Base-by-base conservation (phyloP, 2,329 filamentous ascomycete genomes). In the Elsinoe ampelina region DNA sequence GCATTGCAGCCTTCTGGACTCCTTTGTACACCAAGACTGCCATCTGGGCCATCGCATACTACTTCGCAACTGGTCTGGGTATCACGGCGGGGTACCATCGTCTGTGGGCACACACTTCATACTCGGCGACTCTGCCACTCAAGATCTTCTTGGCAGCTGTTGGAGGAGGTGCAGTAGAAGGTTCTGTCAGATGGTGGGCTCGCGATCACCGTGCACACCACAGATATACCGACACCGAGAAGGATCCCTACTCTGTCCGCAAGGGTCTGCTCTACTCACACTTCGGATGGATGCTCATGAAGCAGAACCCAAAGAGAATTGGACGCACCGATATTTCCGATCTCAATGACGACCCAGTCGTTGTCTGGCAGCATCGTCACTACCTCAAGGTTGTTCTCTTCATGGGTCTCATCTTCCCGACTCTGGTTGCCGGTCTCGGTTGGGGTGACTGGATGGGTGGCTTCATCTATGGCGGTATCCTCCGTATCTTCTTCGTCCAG, bases 221-320 rank as follows among this genome's bases (percentile, higher is more conserved):
- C 79, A 82, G 89, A 66, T 95, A 93, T 72, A 95, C 89, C 76
- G 89, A 95, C 70, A 95, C 89, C 67, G 87, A 91, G 36, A 93
- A 93, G 78, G 89, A 95, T 64, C 89, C 89, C 51, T 95, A 95
- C 78, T 91, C 87, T 20, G 89, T 95, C 65, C 85, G 87, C 75
- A 95, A 95, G 79, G 89, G 89, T 64, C 80, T 93, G 51, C 74
- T 89, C 63, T 92, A 91, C 80, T 89, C 82, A 55, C 86, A 89
- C 75, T 77, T 95, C 58, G 89, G 89, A 66, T 95, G 89, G 89
- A 93, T 95, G 87, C 74, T 95, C 67, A 84, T 95, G 80, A 92
- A 92, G 80, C 89, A 95, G 76, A 92, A 95, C 77, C 87, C 88
- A 62, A 92, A 92, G 80, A 81, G 86, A 61, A 88, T 89, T 66